Conservation (phyloP, 352 stramenopile species). For the Globisporangium takayamanum region DNA sequence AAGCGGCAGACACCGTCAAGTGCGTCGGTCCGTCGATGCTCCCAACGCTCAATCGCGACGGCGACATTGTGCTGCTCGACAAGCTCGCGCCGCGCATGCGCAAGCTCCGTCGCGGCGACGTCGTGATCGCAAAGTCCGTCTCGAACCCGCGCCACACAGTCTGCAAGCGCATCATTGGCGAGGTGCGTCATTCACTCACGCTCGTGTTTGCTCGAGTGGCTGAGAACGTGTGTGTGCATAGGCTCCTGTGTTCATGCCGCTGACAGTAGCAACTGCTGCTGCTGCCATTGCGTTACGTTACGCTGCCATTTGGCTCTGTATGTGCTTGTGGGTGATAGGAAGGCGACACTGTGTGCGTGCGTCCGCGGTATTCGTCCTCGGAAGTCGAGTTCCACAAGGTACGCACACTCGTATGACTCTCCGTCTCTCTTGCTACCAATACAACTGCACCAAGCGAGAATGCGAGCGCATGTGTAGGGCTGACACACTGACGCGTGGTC, state of each 20-base stretch:
- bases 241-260: not conserved
- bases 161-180: conserved; percentile 86
- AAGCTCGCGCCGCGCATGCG: conserved; percentile 74
- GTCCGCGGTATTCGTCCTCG: conserved; percentile 58
- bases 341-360: conserved; percentile 74
- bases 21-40: conserved; percentile 89
- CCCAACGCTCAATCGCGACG: conserved; percentile 83
- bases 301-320: not conserved
- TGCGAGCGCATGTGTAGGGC: not conserved
- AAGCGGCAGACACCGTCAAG: conserved; percentile 77
- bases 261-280: not conserved
- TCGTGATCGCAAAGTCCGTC: conserved; percentile 86
- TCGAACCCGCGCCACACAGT: conserved; percentile 82
- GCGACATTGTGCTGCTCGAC: conserved; percentile 88
- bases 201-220: not conserved
- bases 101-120: conserved; percentile 62
- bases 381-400: conserved; percentile 76
- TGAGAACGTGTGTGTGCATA: not conserved
- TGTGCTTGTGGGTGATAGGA: conserved; percentile 23
- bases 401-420: not conserved
- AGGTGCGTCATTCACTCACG: conserved; percentile 19
- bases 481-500: not conserved
- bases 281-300: not conserved
- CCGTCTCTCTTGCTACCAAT: not conserved
- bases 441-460: too few species aligned